phyloP scores from a whole-genome alignment of 1,284 basidiomycete species.

The Nidula niveotomentosa region DNA sequence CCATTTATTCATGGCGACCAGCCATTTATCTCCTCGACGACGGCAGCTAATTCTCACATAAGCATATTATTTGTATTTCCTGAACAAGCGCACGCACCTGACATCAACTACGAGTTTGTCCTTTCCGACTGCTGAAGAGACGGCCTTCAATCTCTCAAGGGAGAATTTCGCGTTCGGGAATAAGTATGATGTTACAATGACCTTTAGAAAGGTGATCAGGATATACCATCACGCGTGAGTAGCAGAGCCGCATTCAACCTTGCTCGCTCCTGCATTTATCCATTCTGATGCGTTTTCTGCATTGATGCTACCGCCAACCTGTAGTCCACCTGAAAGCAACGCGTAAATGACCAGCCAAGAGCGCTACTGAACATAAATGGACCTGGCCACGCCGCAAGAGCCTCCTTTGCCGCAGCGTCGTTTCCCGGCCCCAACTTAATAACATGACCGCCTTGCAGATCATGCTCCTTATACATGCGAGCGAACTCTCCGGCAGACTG shows the following conservation, averaged over 20 bases:
- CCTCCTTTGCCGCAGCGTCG: slow-evolving; percentile 83
- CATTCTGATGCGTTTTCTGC: slow-evolving; percentile 81
- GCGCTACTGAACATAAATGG: slow-evolving; percentile 4
- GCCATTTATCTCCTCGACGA: slow-evolving; percentile 76
- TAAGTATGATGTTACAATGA: slow-evolving; percentile 96
- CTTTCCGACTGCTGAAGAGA: slow-evolving; percentile 76
- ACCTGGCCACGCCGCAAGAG: slow-evolving; percentile 86
- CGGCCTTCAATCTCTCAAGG: slow-evolving; percentile 62
- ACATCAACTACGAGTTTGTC: slow-evolving; percentile 95
- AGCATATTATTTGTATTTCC: not conserved
- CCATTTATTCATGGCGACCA: slow-evolving; percentile 99
- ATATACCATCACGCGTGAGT: slow-evolving; percentile 2
- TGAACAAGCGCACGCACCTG: slow-evolving; percentile 52
- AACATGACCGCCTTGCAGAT: slow-evolving; percentile 87
- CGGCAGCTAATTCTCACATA: slow-evolving; percentile 69
- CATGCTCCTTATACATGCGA: slow-evolving; percentile 69
- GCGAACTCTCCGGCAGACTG: slow-evolving; percentile 85
- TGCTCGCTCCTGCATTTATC: slow-evolving; percentile 89
- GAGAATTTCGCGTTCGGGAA: slow-evolving; percentile 87
- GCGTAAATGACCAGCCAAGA: not conserved
- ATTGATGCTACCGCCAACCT: slow-evolving; percentile 94
- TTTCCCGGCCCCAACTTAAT: slow-evolving; percentile 96
- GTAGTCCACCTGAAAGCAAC: slow-evolving; percentile 59
- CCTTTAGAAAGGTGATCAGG: slow-evolving; percentile 42
- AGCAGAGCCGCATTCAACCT: slow-evolving; percentile 48